Evolutionary conservation across 257 asterid genomes (phyloP).

Genomic region (Solanum infundibuliforme): DNA sequence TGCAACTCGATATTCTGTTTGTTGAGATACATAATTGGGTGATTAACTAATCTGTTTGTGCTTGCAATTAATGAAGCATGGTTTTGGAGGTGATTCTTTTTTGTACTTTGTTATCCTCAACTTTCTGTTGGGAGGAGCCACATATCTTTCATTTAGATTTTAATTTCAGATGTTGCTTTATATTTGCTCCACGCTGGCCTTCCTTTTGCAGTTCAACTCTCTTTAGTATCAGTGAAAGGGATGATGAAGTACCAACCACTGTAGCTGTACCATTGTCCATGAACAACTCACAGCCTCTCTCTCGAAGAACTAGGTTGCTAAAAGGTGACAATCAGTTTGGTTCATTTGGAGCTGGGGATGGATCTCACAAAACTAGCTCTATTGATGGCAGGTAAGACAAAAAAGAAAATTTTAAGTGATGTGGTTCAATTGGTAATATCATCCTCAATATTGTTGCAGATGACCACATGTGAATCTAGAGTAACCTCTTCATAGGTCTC

Average conservation of each 20-base stretch:
- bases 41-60: background rate
- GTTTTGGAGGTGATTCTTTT: background rate
- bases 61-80: background rate
- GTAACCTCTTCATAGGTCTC: background rate
- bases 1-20: background rate
- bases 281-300: slow-evolving; percentile 60
- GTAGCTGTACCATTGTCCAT: slow-evolving; percentile 43
- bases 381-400: slow-evolving; percentile 77
- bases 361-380: slow-evolving; percentile 48
- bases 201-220: slow-evolving; percentile 54
- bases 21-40: background rate
- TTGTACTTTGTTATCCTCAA: background rate
- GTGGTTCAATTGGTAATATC: background rate
- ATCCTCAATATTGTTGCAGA: background rate
- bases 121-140: background rate
- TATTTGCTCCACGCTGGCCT: background rate
- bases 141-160: background rate
- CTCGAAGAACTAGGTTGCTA: slow-evolving; percentile 85
- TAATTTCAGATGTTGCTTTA: slow-evolving; percentile 1
- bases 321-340: slow-evolving; percentile 63
- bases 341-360: slow-evolving; percentile 50
- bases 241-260: slow-evolving; percentile 65
- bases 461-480: background rate
- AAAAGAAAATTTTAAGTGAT: background rate
- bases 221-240: slow-evolving; percentile 54